Conservation (phyloP, 2,329 filamentous ascomycete species). For the Pestalotiopsis sp. region DNA sequence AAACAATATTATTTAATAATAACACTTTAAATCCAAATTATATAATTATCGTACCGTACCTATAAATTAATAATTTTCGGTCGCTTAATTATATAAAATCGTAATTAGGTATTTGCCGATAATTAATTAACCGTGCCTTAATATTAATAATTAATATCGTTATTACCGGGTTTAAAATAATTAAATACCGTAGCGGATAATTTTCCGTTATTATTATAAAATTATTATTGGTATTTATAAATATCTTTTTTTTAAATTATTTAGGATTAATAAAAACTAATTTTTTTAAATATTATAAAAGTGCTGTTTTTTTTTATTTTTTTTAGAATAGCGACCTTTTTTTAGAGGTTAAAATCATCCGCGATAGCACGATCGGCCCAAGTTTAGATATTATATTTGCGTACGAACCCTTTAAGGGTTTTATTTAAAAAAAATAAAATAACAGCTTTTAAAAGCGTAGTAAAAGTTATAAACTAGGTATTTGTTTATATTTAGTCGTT, state of each 20-base stretch:
- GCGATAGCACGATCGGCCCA: no score
- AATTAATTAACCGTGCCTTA: not conserved
- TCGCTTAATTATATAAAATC: not conserved
- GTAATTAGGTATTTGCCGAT: not conserved
- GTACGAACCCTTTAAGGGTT: not conserved
- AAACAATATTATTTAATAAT: not conserved
- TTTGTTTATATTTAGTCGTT: not conserved
- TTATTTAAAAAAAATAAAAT: not conserved
- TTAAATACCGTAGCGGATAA: not conserved
- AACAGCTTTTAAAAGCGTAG: not conserved
- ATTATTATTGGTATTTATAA: no score
- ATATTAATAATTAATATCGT: not conserved
- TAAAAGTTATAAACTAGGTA: not conserved
- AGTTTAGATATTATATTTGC: not conserved
- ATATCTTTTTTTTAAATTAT: no score
- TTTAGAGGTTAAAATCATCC: not conserved
- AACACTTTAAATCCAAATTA: not conserved
- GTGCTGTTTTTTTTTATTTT: no score
- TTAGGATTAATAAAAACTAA: not conserved
- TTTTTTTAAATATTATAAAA: no score
- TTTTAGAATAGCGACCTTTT: no score
- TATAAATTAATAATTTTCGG: not conserved
- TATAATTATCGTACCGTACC: not conserved
- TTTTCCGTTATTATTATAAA: no score
- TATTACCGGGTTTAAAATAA: not conserved